Evolutionary conservation across 2,329 filamentous ascomycete genomes (phyloP), one percentile per base, ranked within the genome.

Genomic region (Akanthomyces dipterigenus): DNA sequence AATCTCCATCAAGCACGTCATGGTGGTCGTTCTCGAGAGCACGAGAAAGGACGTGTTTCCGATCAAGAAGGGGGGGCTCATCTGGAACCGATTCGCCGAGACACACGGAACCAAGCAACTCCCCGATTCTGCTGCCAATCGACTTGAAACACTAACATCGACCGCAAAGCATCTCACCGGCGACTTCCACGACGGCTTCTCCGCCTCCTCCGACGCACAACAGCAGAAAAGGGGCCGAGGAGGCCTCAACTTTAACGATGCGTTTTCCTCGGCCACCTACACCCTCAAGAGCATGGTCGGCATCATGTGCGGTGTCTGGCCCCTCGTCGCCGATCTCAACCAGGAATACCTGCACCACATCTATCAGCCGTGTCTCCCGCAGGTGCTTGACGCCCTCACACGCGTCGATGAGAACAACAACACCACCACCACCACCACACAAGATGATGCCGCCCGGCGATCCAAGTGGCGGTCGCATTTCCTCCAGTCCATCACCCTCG

Each of bases 21-120:
- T 80, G 14, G 63, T 79, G 16, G 56, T 80, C 2, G 70, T 77
- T 12, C 67, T 80, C 1, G 77, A 80, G 58, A 78, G 77, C 50
- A 78, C 76, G 0, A 70, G 77, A 22, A 74, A 74, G 2, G 77
- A 80, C 54, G 72, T 79, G 4, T 80, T 79, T 31, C 77, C 78
- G 0, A 63, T 80, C 18, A 77, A 77, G 43, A 76, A 75, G 58
- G 68, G 72, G 2, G 75, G 73, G 5, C 63, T 76, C 34, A 73
- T 78, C n/a, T 74, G 71, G 64, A 68, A 74, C 5, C 71, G 71
- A 1, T 70, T 75, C 1, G 64, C 67, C 2, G 65, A 72, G 2
- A 73, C 73, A 1, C 74, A 76, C 0, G 63, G 70, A 38, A 38
- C 11, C 14, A 38, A 38, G 8, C 31, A 34, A 16, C 36, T 38